phyloP scores from a whole-genome alignment of 1,284 basidiomycete species.

The Takashimella tepidaria region DNA sequence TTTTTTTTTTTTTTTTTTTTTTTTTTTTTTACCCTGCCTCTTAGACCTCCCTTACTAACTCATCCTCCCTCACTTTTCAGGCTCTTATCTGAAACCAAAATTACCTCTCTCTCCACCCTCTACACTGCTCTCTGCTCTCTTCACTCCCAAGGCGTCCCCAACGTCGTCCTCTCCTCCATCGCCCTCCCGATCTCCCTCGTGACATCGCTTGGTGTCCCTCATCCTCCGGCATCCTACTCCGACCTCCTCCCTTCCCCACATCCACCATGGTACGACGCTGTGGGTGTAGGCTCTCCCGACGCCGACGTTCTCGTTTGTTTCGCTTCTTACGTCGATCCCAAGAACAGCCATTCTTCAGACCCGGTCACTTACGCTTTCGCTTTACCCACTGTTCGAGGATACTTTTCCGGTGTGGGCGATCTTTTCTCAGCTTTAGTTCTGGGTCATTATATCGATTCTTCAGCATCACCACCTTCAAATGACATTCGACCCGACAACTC shows the following conservation, averaged over 20 bases:
- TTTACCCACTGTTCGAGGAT: conserved; percentile 78
- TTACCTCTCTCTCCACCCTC: conserved; percentile 63
- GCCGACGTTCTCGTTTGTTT: conserved; percentile 68
- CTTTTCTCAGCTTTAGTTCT: conserved; percentile 91
- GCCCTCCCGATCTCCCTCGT: conserved; percentile 43
- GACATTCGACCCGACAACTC: conserved; percentile 27
- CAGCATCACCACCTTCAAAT: no score
- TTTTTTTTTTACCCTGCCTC: background rate
- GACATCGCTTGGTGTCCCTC: conserved; percentile 29
- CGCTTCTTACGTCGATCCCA: conserved; percentile 54
- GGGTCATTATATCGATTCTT: conserved; percentile 63
- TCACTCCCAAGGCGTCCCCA: conserved; percentile 66
- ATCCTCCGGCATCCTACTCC: conserved; percentile 38
- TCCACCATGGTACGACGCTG: conserved; percentile 37
- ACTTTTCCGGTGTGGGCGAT: conserved; percentile 95
- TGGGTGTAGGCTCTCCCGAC: conserved; percentile 17
- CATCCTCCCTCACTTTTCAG: conserved; percentile 45
- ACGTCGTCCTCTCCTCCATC: conserved; percentile 90
- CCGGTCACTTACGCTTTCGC: conserved; percentile 60
- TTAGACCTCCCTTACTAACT: conserved; percentile 1
- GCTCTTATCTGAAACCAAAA: conserved; percentile 64
- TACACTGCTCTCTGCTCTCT: conserved; percentile 65
- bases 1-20: background rate
- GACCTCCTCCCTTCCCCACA: conserved; percentile 22
- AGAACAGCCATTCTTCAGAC: conserved; percentile 14